Base-by-base conservation (phyloP, 2,329 filamentous ascomycete species). In the Fusarium coffeatum region DNA sequence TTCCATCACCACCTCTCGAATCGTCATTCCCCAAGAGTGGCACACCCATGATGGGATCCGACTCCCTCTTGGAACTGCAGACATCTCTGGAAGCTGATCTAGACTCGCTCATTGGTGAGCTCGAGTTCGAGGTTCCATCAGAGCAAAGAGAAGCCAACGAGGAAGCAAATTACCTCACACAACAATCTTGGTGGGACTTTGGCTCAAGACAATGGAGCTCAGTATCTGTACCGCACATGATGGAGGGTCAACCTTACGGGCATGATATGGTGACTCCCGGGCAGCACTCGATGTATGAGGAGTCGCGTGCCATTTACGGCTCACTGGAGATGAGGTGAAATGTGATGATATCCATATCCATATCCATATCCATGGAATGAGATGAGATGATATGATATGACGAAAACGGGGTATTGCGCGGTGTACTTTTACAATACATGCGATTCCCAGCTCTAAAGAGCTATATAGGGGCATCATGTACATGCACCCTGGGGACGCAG, bases 1-100 rank as follows among this genome's bases (percentile, higher is more conserved):
- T 88, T 6, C 86, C 86, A 18, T 87, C 86, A 7, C 85, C 86
- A 16, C 86, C 87, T 18, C 78, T 87, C 54, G 83, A 87, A 59
- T 82, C 81, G 10, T 84, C 85, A 15, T 82, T 85, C 6, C 74
- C 82, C 11, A 83, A 83, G 13, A 80, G 81, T 32, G 85, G 86
- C 15, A 79, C 84, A 11, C 82, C 83, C 28, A 86, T 71, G 22
- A 37, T 50, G 30, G 68, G 58, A 27, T 65, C 68, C 15, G 68
- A 71, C 25, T 59, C 68, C 12, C 53, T 69, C 9, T 49, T 70
- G 18, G 68, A 71, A 28, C 54, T 71, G 40, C 68, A 71, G 18
- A 66, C 68, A 30, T 71, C 68, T 51, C 68, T 71, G 22, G 68
- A 71, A 42, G 68, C 68, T 54, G 68, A 71, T 23, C 68, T 71